Base-by-base conservation (phyloP, 306 rosid genomes). In the Dicorynia guianensis region DNA sequence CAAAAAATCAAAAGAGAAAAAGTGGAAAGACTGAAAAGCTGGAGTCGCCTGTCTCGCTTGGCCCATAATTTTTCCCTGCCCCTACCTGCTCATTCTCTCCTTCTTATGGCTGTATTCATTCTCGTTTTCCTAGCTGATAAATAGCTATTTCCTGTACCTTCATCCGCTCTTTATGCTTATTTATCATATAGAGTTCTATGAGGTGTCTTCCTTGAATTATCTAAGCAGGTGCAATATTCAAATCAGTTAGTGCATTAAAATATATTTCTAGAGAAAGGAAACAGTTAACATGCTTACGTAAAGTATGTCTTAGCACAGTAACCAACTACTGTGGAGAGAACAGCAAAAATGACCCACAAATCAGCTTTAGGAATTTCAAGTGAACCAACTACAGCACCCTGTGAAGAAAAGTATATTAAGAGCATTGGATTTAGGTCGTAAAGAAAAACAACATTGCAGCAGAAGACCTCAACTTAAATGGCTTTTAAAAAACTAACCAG, bases 291-390 rank as follows among this genome's bases (percentile, higher is more conserved):
- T 69, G 70, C 89, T 74, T 78, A 91, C 98, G 95, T 91, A 93
- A 94, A 90, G 79, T 94, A 94, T 80, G 93, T 92, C 88, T 90
- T 94, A 40, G 92, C 92, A 77, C 82, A 85, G 85, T 94, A 94
- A 80, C 97, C 96, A 70, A 87, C 17, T 63, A 94, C 85, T 0
- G 96, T 86, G 53, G 93, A 90, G 30, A 92, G 76, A 80, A 94
- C 72, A 4, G 96, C 97, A 73, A 88, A 80, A 4, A 92, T 80
- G 79, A 94, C 95, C 83, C 86, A 76, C 39, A 81, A 73, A 85
- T 94, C 95, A 72, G 87, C 82, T 56, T 84, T 82, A 17, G 89
- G 82, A 65, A 66, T 83, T 67, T 88, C 88, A 48, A 94, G 53
- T 4, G 98, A 91, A 75, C 90, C 84, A 81, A 84, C 46, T 40